phyloP scores from a whole-genome alignment of 148 eudicot species.

The Selenicereus undatus region DNA sequence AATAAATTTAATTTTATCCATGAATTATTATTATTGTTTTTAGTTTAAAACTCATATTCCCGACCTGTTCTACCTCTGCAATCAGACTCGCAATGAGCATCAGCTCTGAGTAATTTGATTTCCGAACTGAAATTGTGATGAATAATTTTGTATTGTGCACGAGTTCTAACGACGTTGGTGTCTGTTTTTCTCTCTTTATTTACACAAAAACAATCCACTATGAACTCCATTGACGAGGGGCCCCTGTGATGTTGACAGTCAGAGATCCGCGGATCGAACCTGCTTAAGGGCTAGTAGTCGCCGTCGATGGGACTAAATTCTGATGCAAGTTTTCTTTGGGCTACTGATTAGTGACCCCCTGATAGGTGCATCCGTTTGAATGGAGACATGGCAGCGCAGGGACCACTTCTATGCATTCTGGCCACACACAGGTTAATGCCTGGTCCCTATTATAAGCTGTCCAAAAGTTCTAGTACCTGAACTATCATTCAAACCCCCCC shows the following conservation, averaged over 20 bases:
- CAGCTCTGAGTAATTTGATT: too few species aligned
- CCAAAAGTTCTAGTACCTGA: background rate
- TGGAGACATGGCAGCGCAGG: background rate
- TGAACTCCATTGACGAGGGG: too few species aligned
- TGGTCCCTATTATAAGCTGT: background rate
- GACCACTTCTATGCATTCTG: slow-evolving; percentile 1
- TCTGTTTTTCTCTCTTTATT: background rate
- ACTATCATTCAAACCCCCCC: background rate
- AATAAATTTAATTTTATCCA: background rate
- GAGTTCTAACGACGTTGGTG: background rate
- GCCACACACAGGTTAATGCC: background rate
- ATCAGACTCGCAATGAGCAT: too few species aligned
- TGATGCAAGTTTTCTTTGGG: background rate
- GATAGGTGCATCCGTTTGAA: background rate
- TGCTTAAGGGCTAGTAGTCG: background rate
- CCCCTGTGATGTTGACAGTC: too few species aligned
- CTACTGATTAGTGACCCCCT: background rate
- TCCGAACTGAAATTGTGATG: too few species aligned
- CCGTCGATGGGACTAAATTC: background rate
- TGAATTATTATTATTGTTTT: background rate
- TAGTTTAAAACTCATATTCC: background rate
- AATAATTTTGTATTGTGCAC: too few species aligned
- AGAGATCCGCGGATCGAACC: background rate
- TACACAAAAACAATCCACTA: too few species aligned
- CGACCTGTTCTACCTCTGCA: too few species aligned